Percentiles rank a stretch among this genome's conserved stretches.
Evolutionary conservation across 371 early-diverging fungal genomes (phyloP).

Genomic region (Circinella umbellata): DNA sequence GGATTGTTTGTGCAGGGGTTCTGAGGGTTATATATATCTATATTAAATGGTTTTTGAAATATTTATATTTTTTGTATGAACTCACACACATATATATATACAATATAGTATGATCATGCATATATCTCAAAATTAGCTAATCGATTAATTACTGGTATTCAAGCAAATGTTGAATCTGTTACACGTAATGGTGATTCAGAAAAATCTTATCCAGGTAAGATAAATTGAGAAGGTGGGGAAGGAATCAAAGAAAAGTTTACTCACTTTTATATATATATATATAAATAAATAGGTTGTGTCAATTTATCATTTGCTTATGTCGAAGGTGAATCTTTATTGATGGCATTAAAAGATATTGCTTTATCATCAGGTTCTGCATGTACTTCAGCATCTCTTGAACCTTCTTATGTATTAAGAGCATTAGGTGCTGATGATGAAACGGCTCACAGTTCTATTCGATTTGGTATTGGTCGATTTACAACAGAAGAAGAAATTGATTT

Average conservation of each 20-base stretch:
- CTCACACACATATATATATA: background rate
- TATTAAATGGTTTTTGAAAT: no score
- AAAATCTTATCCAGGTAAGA: slow-evolving; percentile 81
- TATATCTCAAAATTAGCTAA: slow-evolving; percentile 78
- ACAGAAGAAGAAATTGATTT: slow-evolving; percentile 97
- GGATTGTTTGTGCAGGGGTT: slow-evolving; percentile 74
- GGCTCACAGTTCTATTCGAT: slow-evolving; percentile 98
- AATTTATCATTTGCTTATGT: slow-evolving; percentile 99
- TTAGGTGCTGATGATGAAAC: slow-evolving; percentile 98
- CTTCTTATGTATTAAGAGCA: slow-evolving; percentile 98
- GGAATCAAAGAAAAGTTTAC: no score
- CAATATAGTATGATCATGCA: slow-evolving; percentile 76
- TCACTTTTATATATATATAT: no score
- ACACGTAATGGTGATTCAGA: slow-evolving; percentile 90
- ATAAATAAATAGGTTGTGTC: slow-evolving; percentile 96
- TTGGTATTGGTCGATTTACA: slow-evolving; percentile 99
- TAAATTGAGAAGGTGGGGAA: no score
- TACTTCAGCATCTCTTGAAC: slow-evolving; percentile 99
- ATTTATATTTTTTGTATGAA: slow-evolving; percentile 2
- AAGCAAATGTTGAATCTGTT: slow-evolving; percentile 77
- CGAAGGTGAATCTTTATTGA: slow-evolving; percentile 99
- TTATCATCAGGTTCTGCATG: slow-evolving; percentile 99
- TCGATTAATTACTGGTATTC: slow-evolving; percentile 83
- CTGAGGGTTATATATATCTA: slow-evolving; percentile 46
- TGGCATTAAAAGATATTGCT: slow-evolving; percentile 99